Evolutionary conservation across 495 filamentous ascomycete genomes (phyloP).

Genomic region (Copromyces sp.): DNA sequence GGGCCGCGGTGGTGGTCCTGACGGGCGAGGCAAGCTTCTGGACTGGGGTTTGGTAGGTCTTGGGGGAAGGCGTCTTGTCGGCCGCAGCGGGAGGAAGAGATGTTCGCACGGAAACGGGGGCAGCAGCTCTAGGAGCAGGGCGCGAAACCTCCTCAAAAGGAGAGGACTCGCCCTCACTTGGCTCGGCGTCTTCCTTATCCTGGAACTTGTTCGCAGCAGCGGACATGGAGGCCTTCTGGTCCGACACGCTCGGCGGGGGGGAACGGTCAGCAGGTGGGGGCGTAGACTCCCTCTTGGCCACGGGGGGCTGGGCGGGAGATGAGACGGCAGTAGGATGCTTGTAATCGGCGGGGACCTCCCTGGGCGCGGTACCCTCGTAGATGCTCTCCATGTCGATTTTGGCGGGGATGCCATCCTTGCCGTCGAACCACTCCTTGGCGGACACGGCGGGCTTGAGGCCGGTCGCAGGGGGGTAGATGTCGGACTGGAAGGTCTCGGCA

Average conservation of each 20-base stretch:
- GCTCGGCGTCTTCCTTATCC: constrained; percentile 57
- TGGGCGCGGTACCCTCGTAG: constrained; percentile 70
- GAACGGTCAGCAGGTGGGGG: constrained; percentile 34
- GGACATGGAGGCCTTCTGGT: constrained; percentile 77
- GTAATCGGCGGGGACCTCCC: constrained; percentile 61
- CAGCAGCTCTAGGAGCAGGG: constrained; percentile 29
- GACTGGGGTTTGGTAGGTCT: constrained; percentile 11
- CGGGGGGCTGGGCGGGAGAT: constrained; percentile 34
- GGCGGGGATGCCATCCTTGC: constrained; percentile 70
- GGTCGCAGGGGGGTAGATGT: constrained; percentile 81
- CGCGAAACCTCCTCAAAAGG: constrained; percentile 79
- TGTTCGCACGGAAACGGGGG: constrained; percentile 9
- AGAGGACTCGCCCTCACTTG: constrained; percentile 32
- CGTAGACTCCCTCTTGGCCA: constrained; percentile 45
- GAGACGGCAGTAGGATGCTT: constrained; percentile 44
- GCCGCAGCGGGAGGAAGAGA: neutral
- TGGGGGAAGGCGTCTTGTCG: constrained; percentile 18
- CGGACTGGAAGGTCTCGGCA: constrained; percentile 94
- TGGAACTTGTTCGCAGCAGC: constrained; percentile 76
- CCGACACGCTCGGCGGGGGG: constrained; percentile 57
- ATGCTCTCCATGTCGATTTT: constrained; percentile 90
- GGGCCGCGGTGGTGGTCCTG: constrained; percentile 6
- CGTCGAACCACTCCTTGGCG: constrained; percentile 72
- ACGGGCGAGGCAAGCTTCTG: constrained; percentile 7
- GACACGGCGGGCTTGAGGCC: constrained; percentile 72